phyloP scores from a whole-genome alignment of 1,139 yeast genomes.

The Sporopachydermia cereana region DNA sequence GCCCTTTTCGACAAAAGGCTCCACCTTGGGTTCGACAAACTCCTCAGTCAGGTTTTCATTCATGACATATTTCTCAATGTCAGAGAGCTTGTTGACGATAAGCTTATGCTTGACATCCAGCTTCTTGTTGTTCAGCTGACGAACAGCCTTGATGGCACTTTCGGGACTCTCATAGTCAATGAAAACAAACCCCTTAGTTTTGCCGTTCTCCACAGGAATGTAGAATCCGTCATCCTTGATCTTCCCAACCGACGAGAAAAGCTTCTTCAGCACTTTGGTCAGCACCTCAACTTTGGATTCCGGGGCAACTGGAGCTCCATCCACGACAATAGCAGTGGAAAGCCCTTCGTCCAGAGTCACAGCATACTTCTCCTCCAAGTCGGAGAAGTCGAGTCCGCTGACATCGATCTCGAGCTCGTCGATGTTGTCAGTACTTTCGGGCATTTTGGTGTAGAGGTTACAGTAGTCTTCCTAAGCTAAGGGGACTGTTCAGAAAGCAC shows the following conservation, averaged over 20 bases:
- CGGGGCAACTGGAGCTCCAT: constrained; percentile 94
- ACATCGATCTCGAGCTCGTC: constrained; percentile 40
- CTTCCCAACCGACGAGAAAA: constrained; percentile 63
- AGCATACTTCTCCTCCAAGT: constrained; percentile 66
- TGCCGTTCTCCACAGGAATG: constrained; percentile 75
- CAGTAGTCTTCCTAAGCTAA: too few relatives aligned
- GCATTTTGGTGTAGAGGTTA: too few relatives aligned
- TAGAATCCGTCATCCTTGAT: constrained; percentile 55
- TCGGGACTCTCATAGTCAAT: constrained; percentile 65
- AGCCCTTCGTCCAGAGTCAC: constrained; percentile 51
- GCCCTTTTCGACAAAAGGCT: constrained; percentile 62
- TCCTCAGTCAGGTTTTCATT: constrained; percentile 53
- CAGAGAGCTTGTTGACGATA: constrained; percentile 70
- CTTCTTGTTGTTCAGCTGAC: constrained; percentile 75
- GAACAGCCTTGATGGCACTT: constrained; percentile 70
- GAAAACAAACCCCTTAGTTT: constrained; percentile 79
- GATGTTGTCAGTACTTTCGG: constrained; percentile 4
- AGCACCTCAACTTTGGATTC: constrained; percentile 77
- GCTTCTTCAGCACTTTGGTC: constrained; percentile 73
- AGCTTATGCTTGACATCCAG: constrained; percentile 90
- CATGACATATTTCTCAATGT: constrained; percentile 71
- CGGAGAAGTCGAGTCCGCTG: constrained; percentile 73
- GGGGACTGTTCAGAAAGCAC: too few relatives aligned
- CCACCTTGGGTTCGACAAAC: constrained; percentile 59
- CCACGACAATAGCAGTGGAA: constrained; percentile 77